Percentiles rank a stretch among this genome's conserved stretches.
Evolutionary conservation across 225 moss, liverwort and hornwort species (phyloP).

Genomic region (Climacium dendroides): DNA sequence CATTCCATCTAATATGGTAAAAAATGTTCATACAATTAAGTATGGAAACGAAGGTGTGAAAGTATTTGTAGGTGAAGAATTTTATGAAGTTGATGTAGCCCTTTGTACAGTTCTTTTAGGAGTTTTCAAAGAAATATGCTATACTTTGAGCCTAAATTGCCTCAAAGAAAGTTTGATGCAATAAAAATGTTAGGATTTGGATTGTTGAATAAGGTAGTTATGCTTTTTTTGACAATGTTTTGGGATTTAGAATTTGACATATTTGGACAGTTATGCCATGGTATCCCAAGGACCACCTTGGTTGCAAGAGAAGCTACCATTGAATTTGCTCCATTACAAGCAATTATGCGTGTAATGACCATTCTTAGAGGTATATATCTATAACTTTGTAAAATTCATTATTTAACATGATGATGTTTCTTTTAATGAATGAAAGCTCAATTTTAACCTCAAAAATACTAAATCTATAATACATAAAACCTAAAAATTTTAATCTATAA

Average conservation of each 20-base stretch:
- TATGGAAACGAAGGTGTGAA: constrained; percentile 29
- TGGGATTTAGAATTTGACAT: constrained; percentile 18
- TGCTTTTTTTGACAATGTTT: constrained; percentile 30
- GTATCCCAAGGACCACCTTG: constrained; percentile 20
- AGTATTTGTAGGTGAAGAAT: constrained; percentile 15
- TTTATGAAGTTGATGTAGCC: constrained; percentile 23
- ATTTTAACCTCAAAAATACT: background rate
- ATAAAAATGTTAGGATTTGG: constrained; percentile 31
- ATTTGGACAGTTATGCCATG: constrained; percentile 33
- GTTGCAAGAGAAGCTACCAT: constrained; percentile 39
- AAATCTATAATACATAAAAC: background rate
- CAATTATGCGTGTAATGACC: constrained; percentile 7
- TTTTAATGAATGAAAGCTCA: background rate
- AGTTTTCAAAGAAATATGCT: constrained; percentile 18
- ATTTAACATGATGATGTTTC: background rate
- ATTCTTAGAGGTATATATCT: constrained; percentile 15
- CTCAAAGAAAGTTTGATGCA: constrained; percentile 29
- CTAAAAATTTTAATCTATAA: background rate
- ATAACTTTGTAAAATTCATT: background rate
- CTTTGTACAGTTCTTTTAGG: constrained; percentile 35
- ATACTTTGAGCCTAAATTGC: constrained; percentile 28
- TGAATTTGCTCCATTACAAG: constrained; percentile 37
- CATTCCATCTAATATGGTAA: constrained; percentile 22
- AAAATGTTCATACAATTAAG: constrained; percentile 5
- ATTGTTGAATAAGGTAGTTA: constrained; percentile 21